Evolutionary conservation across 2,329 filamentous ascomycete species (phyloP).

Genomic region (Erysiphe neolycopersici): DNA sequence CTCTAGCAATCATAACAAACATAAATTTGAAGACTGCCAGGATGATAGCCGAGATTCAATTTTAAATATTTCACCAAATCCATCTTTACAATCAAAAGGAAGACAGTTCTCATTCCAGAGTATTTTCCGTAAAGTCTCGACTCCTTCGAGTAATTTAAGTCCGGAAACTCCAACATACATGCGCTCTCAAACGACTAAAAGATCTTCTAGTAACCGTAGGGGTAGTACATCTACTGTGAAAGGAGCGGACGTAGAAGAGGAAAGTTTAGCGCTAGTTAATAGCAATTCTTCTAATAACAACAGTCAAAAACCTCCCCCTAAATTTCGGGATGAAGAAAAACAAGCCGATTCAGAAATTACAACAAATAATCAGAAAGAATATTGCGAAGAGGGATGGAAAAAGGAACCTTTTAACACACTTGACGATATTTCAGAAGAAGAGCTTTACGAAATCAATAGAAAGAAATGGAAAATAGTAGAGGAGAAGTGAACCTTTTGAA

Average conservation of each 20-base stretch:
- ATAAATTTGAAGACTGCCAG: conserved; percentile 4
- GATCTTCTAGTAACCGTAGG: conserved; percentile 16
- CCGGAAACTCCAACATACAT: conserved; percentile 3
- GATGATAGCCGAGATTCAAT: conserved; percentile 5
- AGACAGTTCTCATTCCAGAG: conserved; percentile 86
- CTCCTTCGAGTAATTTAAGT: conserved; percentile 1
- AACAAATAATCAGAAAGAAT: neutral
- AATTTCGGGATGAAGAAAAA: neutral
- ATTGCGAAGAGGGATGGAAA: neutral
- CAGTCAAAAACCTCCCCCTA: neutral
- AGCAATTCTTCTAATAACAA: conserved; percentile 23
- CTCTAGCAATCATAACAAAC: conserved; percentile 22
- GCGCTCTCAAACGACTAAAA: conserved; percentile 14
- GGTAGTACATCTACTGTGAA: conserved; percentile 18
- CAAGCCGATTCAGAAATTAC: neutral
- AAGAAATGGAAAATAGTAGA: neutral
- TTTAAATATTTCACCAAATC: conserved; percentile 18
- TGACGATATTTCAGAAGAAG: neutral
- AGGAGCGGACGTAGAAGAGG: conserved; percentile 45
- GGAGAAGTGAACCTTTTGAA: neutral
- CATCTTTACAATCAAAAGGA: conserved; percentile 32
- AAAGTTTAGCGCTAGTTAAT: conserved; percentile 57
- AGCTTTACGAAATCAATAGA: neutral
- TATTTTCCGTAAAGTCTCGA: conserved; percentile 26
- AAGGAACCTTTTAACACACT: neutral